Percentiles rank a stretch among this genome's conserved stretches.
Evolutionary conservation across 2,329 filamentous ascomycete genomes (phyloP).

Genomic region (Penicillium polonicum): DNA sequence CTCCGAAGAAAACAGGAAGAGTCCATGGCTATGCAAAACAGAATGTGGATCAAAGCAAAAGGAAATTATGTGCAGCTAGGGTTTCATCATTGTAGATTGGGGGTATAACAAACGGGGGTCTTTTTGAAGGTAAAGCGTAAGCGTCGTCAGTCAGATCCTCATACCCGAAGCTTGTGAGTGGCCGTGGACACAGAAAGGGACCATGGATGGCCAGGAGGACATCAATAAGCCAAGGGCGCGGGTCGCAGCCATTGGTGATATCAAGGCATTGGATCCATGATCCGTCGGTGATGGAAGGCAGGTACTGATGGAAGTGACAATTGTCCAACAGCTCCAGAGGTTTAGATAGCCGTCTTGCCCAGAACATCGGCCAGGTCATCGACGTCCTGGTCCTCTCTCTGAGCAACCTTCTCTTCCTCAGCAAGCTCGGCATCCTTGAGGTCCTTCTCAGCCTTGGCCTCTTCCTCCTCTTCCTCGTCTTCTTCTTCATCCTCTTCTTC

Average conservation of each 20-base stretch:
- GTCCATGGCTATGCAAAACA: constrained; percentile 24
- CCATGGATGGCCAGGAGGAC: constrained; percentile 1
- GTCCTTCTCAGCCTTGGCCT: constrained; percentile 60
- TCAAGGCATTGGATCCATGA: constrained; percentile 5
- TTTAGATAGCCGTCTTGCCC: constrained; percentile 60
- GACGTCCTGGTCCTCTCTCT: constrained; percentile 75
- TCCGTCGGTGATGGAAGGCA: neutral
- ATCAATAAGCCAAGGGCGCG: neutral
- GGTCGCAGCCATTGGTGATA: neutral
- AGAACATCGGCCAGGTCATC: constrained; percentile 76
- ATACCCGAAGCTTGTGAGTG: constrained; percentile 5
- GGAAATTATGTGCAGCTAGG: constrained; percentile 24
- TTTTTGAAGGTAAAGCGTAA: constrained; percentile 17
- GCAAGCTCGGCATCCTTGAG: constrained; percentile 63
- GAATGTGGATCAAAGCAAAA: constrained; percentile 17
- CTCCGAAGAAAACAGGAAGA: constrained; percentile 12
- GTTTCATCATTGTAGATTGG: constrained; percentile 24
- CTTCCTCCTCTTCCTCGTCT: constrained; percentile 65
- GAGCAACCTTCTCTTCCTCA: constrained; percentile 62
- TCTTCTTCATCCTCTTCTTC: constrained; percentile 69
- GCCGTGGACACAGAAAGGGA: neutral
- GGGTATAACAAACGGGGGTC: constrained; percentile 25
- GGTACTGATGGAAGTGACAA: constrained; percentile 2
- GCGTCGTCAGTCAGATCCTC: constrained; percentile 22
- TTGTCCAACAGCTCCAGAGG: constrained; percentile 2